Conservation (phyloP, 345 rosid species). For the Melaleuca alternifolia region DNA sequence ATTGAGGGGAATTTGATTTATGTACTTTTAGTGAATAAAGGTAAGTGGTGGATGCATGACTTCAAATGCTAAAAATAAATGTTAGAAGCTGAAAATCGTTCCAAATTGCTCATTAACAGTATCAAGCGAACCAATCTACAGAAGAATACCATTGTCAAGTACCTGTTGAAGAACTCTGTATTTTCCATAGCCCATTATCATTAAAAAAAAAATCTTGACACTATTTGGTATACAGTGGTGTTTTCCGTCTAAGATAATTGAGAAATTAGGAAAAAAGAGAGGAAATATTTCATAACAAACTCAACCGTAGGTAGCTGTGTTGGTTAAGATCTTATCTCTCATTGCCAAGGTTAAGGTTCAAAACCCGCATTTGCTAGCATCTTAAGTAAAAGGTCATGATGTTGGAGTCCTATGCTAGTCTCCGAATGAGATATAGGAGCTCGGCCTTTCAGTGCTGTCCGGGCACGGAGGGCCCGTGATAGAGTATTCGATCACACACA, state of each 20-base stretch:
- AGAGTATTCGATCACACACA: too few species aligned
- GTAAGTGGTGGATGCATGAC: not conserved
- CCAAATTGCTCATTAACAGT: not conserved
- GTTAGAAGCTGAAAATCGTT: not conserved
- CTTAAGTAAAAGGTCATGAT: too few species aligned
- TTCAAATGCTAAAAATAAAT: not conserved
- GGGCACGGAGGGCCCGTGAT: too few species aligned
- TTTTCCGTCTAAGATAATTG: not conserved
- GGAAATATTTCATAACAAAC: too few species aligned
- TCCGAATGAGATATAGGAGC: too few species aligned
- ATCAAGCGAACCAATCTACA: not conserved
- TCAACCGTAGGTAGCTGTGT: too few species aligned
- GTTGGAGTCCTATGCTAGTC: too few species aligned
- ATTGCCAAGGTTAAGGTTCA: too few species aligned
- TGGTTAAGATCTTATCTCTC: too few species aligned
- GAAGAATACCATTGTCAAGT: not conserved
- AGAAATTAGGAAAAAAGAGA: not conserved
- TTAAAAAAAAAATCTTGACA: not conserved
- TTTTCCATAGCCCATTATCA: too few species aligned
- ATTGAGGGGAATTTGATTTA: not conserved
- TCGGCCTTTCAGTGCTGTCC: too few species aligned
- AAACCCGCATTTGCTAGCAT: too few species aligned
- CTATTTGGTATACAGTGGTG: not conserved
- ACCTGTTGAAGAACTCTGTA: not conserved
- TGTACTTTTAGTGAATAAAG: not conserved